Evolutionary conservation across 306 rosid species (phyloP).

Genomic region (Argentina anserina): DNA sequence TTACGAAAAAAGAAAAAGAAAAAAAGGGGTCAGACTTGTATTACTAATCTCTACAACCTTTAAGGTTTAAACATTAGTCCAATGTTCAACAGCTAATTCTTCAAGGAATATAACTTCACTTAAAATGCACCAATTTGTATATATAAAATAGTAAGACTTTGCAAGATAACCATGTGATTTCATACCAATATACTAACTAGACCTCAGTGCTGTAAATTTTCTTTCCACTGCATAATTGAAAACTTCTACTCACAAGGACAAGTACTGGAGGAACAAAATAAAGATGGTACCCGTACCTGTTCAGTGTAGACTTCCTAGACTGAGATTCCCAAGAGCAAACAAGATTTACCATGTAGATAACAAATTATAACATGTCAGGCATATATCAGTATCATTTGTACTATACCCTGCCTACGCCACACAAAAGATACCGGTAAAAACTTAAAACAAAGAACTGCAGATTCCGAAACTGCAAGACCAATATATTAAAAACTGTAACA

Average conservation of each 20-base stretch:
- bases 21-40: slow-evolving; percentile 17
- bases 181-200: not conserved
- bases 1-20: slow-evolving; percentile 28
- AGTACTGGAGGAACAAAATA: not conserved
- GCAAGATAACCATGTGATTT: not conserved
- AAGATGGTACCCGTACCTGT: slow-evolving; percentile 41
- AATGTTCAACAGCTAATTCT: not conserved
- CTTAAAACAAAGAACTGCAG: not conserved
- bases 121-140: not conserved
- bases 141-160: not conserved
- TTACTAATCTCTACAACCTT: not conserved
- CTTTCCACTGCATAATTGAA: too few relatives aligned
- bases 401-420: not conserved
- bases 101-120: not conserved
- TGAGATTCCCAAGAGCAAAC: slow-evolving; percentile 38
- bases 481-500: not conserved
- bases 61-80: not conserved
- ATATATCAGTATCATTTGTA: slow-evolving; percentile 15
- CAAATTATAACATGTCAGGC: slow-evolving; percentile 32
- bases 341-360: slow-evolving; percentile 39
- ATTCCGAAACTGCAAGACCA: not conserved
- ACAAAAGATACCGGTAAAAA: not conserved
- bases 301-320: slow-evolving; percentile 75
- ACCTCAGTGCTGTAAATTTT: not conserved
- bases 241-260: not conserved